phyloP scores from a whole-genome alignment of 1,139 yeast genomes.

The Geotrichum cucujoidarum region DNA sequence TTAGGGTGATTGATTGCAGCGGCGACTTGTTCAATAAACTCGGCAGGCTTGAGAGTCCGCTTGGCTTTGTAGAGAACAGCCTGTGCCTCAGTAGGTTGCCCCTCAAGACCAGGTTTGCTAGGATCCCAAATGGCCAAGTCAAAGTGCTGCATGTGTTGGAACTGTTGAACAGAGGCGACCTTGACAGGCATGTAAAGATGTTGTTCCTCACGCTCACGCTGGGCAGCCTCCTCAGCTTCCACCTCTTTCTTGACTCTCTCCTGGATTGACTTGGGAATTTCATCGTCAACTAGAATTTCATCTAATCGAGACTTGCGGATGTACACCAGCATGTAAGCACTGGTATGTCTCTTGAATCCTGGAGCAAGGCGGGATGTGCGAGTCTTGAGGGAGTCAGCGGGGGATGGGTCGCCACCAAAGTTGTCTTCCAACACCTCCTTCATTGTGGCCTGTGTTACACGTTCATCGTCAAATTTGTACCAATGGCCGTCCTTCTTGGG shows the following conservation, averaged over 20 bases:
- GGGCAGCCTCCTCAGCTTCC: conserved; percentile 51
- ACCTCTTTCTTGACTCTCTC: conserved; percentile 58
- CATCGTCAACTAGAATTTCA: conserved; percentile 54
- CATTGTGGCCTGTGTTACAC: conserved; percentile 80
- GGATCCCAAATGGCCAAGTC: conserved; percentile 51
- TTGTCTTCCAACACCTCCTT: conserved; percentile 88
- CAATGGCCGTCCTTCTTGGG: conserved; percentile 70
- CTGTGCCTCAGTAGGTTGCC: conserved; percentile 40
- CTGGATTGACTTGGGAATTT: conserved; percentile 68
- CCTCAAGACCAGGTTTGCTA: conserved; percentile 12
- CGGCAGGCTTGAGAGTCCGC: conserved; percentile 52
- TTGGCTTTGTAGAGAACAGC: conserved; percentile 52
- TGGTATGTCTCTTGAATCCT: conserved; percentile 64
- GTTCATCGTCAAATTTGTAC: conserved; percentile 93
- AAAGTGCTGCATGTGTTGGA: conserved; percentile 62
- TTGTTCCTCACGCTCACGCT: conserved; percentile 70
- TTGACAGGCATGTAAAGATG: conserved; percentile 64
- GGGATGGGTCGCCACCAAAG: conserved; percentile 64
- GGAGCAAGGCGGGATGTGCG: conserved; percentile 18
- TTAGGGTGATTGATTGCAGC: conserved; percentile 38
- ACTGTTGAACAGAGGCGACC: conserved; percentile 49
- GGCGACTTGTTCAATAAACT: conserved; percentile 50
- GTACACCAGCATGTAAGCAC: conserved; percentile 96
- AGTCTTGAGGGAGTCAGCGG: conserved; percentile 6
- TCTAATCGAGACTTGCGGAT: conserved; percentile 60